Conservation (phyloP, 1,139 yeast genomes). For the Geotrichum restrictum region DNA sequence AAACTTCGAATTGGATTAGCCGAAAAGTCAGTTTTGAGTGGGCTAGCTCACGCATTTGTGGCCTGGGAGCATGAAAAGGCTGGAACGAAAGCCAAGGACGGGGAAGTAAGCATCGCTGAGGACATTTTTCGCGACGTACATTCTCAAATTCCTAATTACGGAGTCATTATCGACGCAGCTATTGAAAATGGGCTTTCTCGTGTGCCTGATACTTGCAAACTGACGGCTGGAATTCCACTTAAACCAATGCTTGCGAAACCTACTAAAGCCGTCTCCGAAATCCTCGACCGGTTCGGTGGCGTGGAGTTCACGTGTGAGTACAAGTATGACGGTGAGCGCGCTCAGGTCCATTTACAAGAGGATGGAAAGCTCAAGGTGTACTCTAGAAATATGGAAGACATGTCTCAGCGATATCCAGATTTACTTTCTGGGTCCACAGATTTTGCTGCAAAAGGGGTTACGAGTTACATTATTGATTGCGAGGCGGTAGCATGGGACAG, state of each 20-base stretch:
- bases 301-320: constrained; percentile 90
- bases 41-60: constrained; percentile 78
- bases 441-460: constrained; percentile 46
- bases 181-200: constrained; percentile 63
- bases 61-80: constrained; percentile 48
- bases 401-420: constrained; percentile 95
- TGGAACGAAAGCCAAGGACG: constrained; percentile 26
- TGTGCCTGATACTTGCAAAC: constrained; percentile 61
- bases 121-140: constrained; percentile 78
- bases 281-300: constrained; percentile 80
- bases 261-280: constrained; percentile 85
- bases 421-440: constrained; percentile 64
- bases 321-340: constrained; percentile 97
- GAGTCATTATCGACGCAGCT: constrained; percentile 63
- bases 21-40: constrained; percentile 81
- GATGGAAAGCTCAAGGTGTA: constrained; percentile 71
- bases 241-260: constrained; percentile 99
- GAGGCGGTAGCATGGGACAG: constrained; percentile 99
- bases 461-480: constrained; percentile 75
- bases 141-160: constrained; percentile 89
- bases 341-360: constrained; percentile 76
- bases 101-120: constrained; percentile 52
- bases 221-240: constrained; percentile 89
- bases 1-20: constrained; percentile 91
- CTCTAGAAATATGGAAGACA: constrained; percentile 93